Evolutionary conservation across 2,329 filamentous ascomycete species (phyloP), one percentile per base, ranked within the genome.

Genomic region (Ophiostoma piceae): DNA sequence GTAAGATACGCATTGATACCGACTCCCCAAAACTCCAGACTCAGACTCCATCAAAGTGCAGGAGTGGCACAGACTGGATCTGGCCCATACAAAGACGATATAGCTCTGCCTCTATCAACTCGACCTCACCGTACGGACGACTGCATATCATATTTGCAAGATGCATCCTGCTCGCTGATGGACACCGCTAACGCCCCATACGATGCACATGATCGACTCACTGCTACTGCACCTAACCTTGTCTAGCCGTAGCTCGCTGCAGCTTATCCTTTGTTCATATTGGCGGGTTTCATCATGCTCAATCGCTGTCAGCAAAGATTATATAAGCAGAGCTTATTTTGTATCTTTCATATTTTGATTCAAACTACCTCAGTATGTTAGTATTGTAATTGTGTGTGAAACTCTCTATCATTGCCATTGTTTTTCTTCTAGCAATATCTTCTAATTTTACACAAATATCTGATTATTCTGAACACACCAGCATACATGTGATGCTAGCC

Each of bases 201-300:
- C 62, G 14, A 62, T 65, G 62, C 62, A 41, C 62, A 41, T 65
- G 62, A 65, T 65, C 62, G 62, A 14, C 62, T 65, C 35, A 14
- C 62, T 65, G 62, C 62, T 22, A 65, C 62, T 39, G 62, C 62
- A 39, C 8, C 62, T 65, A 65, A 65, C 35, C 62, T 22, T 41
- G 16, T 65, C 35, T 65, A 65, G 62, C 35, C 62, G 62, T 65
- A 39, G 62, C 62, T 22, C n/a, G 16, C 57, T 62, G 62, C 32
- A 39, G 62, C 62, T 65, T 65, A 12, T 65, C 35, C 62, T 37
- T 39, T 41, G 60, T 64, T 64, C 60, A 37, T n/a, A 39, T 64
- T 64, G 62, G 62, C 19, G 32, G 35, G 62, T 39, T 39, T 65
- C 16, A 39, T 65, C 62, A 39, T 39, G 35, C 2, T 60, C 26